These are phyloP conservation scores for Corynespora cassiicola DNA, from an alignment of 2,329 filamentous ascomycete genomes.

Conservation along the genomic window DNA sequence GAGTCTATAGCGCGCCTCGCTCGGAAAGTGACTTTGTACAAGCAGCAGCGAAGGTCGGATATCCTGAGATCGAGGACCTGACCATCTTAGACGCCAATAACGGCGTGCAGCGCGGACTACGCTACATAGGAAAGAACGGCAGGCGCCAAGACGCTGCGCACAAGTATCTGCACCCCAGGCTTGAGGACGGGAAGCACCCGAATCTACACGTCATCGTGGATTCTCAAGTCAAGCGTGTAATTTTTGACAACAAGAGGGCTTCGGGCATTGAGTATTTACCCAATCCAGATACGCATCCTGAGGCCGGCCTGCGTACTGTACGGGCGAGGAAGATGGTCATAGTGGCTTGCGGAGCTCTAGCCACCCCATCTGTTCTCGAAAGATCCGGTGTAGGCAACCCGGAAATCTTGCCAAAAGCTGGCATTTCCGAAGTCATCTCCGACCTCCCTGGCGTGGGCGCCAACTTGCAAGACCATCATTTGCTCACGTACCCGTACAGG, in stretches of 20 bases:
- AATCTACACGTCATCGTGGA: conserved; percentile 67
- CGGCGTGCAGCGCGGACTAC: conserved; percentile 51
- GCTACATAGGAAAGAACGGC: conserved; percentile 60
- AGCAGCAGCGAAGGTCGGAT: conserved; percentile 56
- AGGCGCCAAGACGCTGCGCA: conserved; percentile 65
- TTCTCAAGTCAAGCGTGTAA: conserved; percentile 61
- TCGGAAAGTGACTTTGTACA: conserved; percentile 59
- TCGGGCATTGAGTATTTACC: conserved; percentile 66
- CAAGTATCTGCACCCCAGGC: conserved; percentile 60
- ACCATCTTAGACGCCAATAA: conserved; percentile 57
- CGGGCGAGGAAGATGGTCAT: conserved; percentile 63
- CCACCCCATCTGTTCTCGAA: conserved; percentile 65
- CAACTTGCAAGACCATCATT: conserved; percentile 69
- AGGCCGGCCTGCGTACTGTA: conserved; percentile 45
- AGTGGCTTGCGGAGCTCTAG: conserved; percentile 57
- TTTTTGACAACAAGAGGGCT: conserved; percentile 63
- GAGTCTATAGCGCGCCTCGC: conserved; percentile 50
- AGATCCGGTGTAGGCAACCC: conserved; percentile 66
- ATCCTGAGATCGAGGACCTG: conserved; percentile 60
- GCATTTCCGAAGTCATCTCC: conserved; percentile 59
- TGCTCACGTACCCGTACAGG: conserved; percentile 61
- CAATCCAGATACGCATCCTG: conserved; percentile 47
- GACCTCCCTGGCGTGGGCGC: conserved; percentile 68
- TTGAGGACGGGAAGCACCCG: conserved; percentile 57
- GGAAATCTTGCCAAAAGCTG: conserved; percentile 56